A percentile compares a stretch with the other conserved stretches of the same genome.
Evolutionary conservation across 805 yeast species (phyloP).

Genomic region (Nematodospora valgi): DNA sequence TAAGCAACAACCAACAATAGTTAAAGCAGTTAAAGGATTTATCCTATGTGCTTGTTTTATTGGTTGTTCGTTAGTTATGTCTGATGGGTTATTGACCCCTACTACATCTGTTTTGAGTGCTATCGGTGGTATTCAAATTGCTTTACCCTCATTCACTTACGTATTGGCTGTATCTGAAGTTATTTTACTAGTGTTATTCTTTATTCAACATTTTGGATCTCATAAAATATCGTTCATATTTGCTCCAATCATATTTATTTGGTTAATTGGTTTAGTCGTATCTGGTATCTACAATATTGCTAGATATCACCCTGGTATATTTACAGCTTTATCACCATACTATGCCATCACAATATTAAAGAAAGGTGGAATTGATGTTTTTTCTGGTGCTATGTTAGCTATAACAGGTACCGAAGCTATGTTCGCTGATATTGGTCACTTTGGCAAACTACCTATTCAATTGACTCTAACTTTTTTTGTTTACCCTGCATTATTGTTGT

Average conservation of each 20-base stretch:
- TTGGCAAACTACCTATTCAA: slow-evolving; percentile 49
- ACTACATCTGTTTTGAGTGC: slow-evolving; percentile 61
- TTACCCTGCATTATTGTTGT: slow-evolving; percentile 50
- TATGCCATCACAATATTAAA: slow-evolving; percentile 47
- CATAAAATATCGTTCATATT: slow-evolving; percentile 44
- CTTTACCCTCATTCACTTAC: slow-evolving; percentile 42
- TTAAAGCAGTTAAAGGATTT: slow-evolving; percentile 26
- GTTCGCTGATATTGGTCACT: slow-evolving; percentile 63
- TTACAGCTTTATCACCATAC: slow-evolving; percentile 48
- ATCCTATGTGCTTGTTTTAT: slow-evolving; percentile 40
- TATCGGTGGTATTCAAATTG: slow-evolving; percentile 52
- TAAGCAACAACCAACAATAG: slow-evolving; percentile 22
- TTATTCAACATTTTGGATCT: slow-evolving; percentile 49
- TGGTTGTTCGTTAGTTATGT: slow-evolving; percentile 55
- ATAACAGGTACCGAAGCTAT: slow-evolving; percentile 62
- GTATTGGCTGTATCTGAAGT: slow-evolving; percentile 50
- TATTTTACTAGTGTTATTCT: slow-evolving; percentile 43
- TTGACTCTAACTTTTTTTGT: slow-evolving; percentile 44
- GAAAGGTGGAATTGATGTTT: slow-evolving; percentile 37
- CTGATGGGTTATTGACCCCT: slow-evolving; percentile 62
- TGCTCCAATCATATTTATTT: slow-evolving; percentile 52
- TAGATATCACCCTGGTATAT: slow-evolving; percentile 38
- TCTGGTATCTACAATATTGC: slow-evolving; percentile 47
- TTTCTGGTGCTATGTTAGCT: slow-evolving; percentile 51
- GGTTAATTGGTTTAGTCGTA: slow-evolving; percentile 45